Evolutionary conservation across 192 early-diverging fungal species (phyloP).

Genomic region (Rhizoclosmatium globosum): DNA sequence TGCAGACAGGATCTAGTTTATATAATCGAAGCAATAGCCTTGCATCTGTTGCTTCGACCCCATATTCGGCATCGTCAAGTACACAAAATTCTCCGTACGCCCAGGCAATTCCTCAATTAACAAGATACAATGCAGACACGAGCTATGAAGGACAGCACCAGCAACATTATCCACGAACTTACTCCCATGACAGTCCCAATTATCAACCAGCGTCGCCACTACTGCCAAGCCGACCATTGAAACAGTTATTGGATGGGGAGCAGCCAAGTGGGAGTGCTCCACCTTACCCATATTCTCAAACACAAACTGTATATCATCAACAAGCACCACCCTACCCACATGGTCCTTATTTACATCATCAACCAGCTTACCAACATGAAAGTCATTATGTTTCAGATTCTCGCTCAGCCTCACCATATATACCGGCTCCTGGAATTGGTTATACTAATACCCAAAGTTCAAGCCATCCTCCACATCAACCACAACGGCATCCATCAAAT

Average conservation of each 20-base stretch:
- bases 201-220: not conserved
- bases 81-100: not conserved
- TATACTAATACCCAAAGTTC: not conserved
- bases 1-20: no score
- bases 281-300: not conserved
- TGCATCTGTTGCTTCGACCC: not conserved
- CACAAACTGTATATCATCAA: not conserved
- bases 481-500: not conserved
- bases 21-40: not conserved
- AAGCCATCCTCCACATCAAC: not conserved
- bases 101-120: not conserved
- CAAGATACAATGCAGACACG: not conserved
- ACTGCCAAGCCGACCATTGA: not conserved
- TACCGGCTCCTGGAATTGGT: not conserved
- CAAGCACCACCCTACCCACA: not conserved
- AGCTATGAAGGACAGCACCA: not conserved
- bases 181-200: not conserved
- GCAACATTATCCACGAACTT: not conserved
- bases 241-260: not conserved
- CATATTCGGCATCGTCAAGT: not conserved
- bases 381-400: not conserved
- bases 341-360: not conserved
- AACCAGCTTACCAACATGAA: not conserved
- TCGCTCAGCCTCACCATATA: not conserved
- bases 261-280: not conserved